A percentile compares a stretch with the other conserved stretches of the same genome.
phyloP scores from a whole-genome alignment of 371 early-diverging fungal genomes.

The Mucor irregularis region DNA sequence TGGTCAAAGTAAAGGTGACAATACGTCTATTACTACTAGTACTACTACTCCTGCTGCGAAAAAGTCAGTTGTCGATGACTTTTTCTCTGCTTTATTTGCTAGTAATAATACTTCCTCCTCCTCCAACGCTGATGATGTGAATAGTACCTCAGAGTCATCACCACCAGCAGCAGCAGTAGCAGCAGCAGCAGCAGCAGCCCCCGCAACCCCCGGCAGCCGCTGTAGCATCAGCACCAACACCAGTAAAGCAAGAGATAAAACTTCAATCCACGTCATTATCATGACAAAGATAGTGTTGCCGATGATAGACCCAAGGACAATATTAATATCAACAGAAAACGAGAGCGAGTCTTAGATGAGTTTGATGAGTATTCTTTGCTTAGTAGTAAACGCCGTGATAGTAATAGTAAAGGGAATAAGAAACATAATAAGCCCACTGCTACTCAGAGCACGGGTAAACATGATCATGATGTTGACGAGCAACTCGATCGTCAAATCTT shows the following conservation, averaged over 20 bases:
- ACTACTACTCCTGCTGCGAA: neutral
- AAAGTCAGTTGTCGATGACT: constrained; percentile 48
- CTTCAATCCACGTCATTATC: too few species aligned
- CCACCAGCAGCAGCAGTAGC: too few species aligned
- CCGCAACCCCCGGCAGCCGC: too few species aligned
- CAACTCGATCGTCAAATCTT: constrained; percentile 12
- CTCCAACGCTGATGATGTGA: constrained; percentile 30
- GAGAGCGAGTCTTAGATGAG: constrained; percentile 38
- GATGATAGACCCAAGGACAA: neutral
- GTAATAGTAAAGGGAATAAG: neutral
- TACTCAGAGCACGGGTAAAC: neutral
- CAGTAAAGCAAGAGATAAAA: too few species aligned
- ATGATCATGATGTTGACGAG: constrained; percentile 2
- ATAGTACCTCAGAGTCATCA: constrained; percentile 75
- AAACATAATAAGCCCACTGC: constrained; percentile 3
- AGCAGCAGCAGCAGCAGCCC: too few species aligned
- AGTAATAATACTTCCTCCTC: neutral
- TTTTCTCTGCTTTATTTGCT: constrained; percentile 48
- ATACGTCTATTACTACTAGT: too few species aligned
- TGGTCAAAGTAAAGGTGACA: too few species aligned
- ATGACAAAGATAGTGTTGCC: neutral
- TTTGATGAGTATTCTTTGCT: constrained; percentile 53
- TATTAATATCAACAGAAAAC: constrained; percentile 1
- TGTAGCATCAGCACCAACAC: too few species aligned
- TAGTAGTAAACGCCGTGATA: constrained; percentile 26